Evolutionary conservation across 2,329 filamentous ascomycete genomes (phyloP), one percentile per base, ranked within the genome.

Genomic region (Paraconiothyrium brasiliense): DNA sequence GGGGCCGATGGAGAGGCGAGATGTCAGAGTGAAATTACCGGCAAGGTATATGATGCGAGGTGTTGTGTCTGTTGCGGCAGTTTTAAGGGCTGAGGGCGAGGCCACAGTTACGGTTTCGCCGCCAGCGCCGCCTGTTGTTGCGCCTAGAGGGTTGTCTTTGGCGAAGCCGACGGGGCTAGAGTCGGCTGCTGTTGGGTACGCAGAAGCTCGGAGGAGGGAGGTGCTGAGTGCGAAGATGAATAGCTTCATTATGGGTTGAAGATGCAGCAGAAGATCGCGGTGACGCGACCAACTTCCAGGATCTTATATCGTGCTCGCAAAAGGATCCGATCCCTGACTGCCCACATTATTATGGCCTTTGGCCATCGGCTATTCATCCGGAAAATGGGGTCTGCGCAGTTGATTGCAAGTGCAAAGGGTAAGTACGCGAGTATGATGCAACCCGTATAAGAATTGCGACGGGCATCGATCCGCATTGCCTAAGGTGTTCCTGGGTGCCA

Each of bases 1-100:
- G 57, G 79, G 81, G 24, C 82, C 82, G 22, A 84, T 70, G 54
- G 75, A 77, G 10, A 84, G 76, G 22, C 82, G 80, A 0, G 78
- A 61, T 2, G 80, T 74, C 0, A 84, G 73, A 22, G 74, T 77
- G 71, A 84, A 79, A 7, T 71, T 73, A 20, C 81, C 82, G 27
- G 84, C 76, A 49, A 55, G 43, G 61, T 82, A 79, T 35, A 86
- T 78, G 39, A 79, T 81, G 14, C 65, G 67, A 2, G 74, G 71
- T 10, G 62, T 64, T 41, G 64, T 65, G 24, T 66, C 71, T 39
- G 64, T 67, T 52, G 76, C 69, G 37, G 74, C 75, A 16, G 70
- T 67, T 37, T 70, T 54, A 34, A 77, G 72, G 13, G 69, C 68
- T 8, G 62, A 62, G n/a, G 70, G 62, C 11, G 71, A 72, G 16